Conservation (phyloP, 192 early-diverging fungal species). For the Bifiguratus adelaidae region DNA sequence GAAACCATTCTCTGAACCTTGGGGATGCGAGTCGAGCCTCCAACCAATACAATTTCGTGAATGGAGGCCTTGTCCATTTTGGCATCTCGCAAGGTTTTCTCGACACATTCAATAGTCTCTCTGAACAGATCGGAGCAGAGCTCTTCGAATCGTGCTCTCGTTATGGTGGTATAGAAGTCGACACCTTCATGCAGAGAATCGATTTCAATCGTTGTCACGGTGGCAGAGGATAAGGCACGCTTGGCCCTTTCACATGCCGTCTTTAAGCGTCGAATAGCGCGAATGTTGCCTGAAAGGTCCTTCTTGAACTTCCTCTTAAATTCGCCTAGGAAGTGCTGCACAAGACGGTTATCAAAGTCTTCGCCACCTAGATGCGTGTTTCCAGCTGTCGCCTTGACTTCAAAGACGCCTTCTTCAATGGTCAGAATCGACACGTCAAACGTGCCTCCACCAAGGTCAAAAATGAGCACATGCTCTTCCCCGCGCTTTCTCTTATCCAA, state of each 20-base stretch:
- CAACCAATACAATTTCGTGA: slow-evolving; percentile 93
- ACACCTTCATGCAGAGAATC: slow-evolving; percentile 94
- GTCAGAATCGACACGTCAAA: slow-evolving; percentile 96
- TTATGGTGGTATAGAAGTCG: slow-evolving; percentile 98
- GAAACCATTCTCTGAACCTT: slow-evolving; percentile 97
- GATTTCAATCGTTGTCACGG: slow-evolving; percentile 92
- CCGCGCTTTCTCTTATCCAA: slow-evolving; percentile 91
- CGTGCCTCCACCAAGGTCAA: slow-evolving; percentile 96
- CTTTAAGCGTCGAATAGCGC: slow-evolving; percentile 92
- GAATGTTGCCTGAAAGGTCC: slow-evolving; percentile 82
- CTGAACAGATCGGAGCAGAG: slow-evolving; percentile 95
- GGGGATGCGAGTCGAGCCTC: slow-evolving; percentile 98
- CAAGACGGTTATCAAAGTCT: slow-evolving; percentile 98
- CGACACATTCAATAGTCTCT: slow-evolving; percentile 88
- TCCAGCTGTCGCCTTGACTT: slow-evolving; percentile 97
- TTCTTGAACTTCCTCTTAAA: slow-evolving; percentile 99
- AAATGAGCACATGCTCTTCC: slow-evolving; percentile 90
- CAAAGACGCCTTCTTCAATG: slow-evolving; percentile 96
- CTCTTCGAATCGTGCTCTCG: slow-evolving; percentile 98
- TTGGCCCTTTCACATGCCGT: slow-evolving; percentile 97
- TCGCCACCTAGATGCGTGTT: slow-evolving; percentile 98
- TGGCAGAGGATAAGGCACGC: slow-evolving; percentile 88
- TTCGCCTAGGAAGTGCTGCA: slow-evolving; percentile 88
- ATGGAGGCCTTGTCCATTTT: slow-evolving; percentile 89
- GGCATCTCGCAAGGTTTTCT: slow-evolving; percentile 90